Conservation (phyloP, 1,284 basidiomycete genomes). For the Cryptococcus wingfieldii region DNA sequence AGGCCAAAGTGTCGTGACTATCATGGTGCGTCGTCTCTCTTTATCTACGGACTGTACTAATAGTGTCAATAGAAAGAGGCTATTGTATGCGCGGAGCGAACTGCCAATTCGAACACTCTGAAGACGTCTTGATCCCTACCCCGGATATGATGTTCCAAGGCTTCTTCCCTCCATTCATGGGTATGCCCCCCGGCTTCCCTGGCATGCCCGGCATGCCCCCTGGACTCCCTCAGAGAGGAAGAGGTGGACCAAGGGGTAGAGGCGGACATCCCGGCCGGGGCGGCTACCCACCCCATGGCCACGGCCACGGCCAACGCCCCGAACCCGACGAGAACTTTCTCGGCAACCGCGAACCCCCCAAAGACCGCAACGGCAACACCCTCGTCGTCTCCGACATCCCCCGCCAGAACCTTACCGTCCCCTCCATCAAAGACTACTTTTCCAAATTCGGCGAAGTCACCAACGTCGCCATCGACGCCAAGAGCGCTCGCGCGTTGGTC, state of each 20-base stretch:
- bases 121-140: conserved; percentile 49
- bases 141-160: conserved; percentile 50
- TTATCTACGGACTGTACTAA: conserved; percentile 5
- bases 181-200: conserved; percentile 1
- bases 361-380: conserved; percentile 66
- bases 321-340: conserved; percentile 14
- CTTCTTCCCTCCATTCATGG: conserved; percentile 36
- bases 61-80: conserved; percentile 62
- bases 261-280: conserved; percentile 36
- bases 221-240: conserved; percentile 55
- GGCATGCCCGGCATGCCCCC: conserved; percentile 12
- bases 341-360: conserved; percentile 38
- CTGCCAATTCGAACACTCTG: conserved; percentile 89
- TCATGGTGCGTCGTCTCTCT: conserved; percentile 62
- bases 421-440: conserved; percentile 82
- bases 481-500: conserved; percentile 71
- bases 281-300: neutral
- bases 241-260: conserved; percentile 37
- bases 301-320: neutral
- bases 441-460: conserved; percentile 88
- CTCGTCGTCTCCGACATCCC: conserved; percentile 94
- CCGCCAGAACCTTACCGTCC: conserved; percentile 69
- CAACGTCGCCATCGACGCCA: conserved; percentile 82
- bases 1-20: conserved; percentile 68
- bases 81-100: conserved; percentile 84